These are phyloP conservation scores for Nitzschia sp. DNA, from an alignment of 108 stramenopile genomes.

Conservation along the genomic window DNA sequence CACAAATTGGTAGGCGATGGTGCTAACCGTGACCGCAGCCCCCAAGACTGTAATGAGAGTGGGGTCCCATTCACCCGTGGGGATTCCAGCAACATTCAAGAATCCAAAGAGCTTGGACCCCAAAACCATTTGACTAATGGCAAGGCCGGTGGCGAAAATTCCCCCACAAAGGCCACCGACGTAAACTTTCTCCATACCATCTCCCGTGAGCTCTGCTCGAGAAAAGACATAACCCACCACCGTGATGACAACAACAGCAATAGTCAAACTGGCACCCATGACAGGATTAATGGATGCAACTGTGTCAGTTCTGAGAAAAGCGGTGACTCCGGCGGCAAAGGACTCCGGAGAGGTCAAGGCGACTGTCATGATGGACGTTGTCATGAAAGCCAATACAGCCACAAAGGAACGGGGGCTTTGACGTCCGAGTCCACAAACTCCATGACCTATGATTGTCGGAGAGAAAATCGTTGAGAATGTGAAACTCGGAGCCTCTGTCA, in stretches of 20 bases:
- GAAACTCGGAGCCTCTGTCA: too few relatives aligned
- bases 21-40: constrained; percentile 58
- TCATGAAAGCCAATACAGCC: constrained; percentile 79
- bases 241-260: neutral
- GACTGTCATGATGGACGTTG: constrained; percentile 50
- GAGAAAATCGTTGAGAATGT: neutral
- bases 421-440: constrained; percentile 79
- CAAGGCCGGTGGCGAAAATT: constrained; percentile 60
- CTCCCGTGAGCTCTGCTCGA: neutral
- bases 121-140: constrained; percentile 59
- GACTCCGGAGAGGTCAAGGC: neutral
- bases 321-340: constrained; percentile 9
- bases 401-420: constrained; percentile 61
- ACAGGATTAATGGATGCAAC: neutral
- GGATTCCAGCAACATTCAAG: constrained; percentile 45
- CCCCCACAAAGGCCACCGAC: constrained; percentile 31
- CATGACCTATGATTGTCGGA: constrained; percentile 37
- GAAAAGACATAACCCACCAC: neutral
- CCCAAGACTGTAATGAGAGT: constrained; percentile 79
- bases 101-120: constrained; percentile 67
- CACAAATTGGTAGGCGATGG: constrained; percentile 59
- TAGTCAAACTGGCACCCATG: neutral
- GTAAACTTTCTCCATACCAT: constrained; percentile 6
- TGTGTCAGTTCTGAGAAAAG: constrained; percentile 14
- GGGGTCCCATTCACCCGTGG: constrained; percentile 71